Base-by-base conservation (phyloP, 169 alveolate species). In the Cryptosporidium tyzzeri region DNA sequence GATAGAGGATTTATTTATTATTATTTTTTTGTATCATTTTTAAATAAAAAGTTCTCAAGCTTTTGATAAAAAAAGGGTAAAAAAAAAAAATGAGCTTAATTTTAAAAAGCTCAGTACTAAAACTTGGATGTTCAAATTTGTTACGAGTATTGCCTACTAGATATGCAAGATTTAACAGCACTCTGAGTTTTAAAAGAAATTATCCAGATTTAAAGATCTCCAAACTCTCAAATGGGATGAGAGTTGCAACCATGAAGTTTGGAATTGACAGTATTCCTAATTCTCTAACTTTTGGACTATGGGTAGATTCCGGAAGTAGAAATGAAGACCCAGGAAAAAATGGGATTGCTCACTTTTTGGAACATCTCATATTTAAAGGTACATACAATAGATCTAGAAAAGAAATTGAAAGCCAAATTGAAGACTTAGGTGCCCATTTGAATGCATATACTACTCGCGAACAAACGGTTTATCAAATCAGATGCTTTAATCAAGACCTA, bases 401-500 rank as follows among this genome's bases (percentile, higher is more conserved):
- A 12, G 95, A 97, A 84, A 92, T 98, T 70, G 99, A 98, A 93
- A 93, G 93, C 58, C 99, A 97, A 86, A 97, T 97, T 23, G 99
- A 98, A 85, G 96, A 96, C 84, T 92, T 96, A 93, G 99, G 99
- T 16, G 99, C 98, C 18, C 96, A 97, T 70, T 92, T 98, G 18
- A 98, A 98, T 92, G 99, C 99, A 12, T 98, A 97, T 91, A 98
- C 99, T 18, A 96, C 99, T 26, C 93, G 99, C 86, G 99, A 98
- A 73, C 98, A 96, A 91, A 97, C 99, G 0, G 97, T 97, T 89
- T 97, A 93, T 73, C 93, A 96, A 59, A 95, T 96, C 85, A 94
- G 95, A 33, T 94, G 97, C 37, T 96, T 96, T 85, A 94, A 94
- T 69, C 86, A 94, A 14, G 96, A 97, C 45, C 51, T 94, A 23